Evolutionary conservation across 192 early-diverging fungal genomes (phyloP).

Genomic region (Backusella psychrophila): DNA sequence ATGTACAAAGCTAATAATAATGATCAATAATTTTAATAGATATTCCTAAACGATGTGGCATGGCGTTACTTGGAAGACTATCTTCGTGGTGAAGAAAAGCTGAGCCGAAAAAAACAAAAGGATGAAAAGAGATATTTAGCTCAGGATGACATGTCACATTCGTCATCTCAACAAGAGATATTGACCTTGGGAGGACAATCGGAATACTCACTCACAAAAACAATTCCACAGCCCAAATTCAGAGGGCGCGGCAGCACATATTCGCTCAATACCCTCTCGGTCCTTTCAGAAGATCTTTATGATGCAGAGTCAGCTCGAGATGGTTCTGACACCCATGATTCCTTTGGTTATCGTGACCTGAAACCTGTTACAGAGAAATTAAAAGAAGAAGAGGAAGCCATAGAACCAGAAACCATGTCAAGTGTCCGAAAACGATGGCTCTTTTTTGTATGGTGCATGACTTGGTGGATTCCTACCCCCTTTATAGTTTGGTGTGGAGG

Average conservation of each 20-base stretch:
- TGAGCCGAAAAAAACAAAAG: slow-evolving; percentile 40
- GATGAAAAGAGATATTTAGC: slow-evolving; percentile 28
- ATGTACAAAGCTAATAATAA: neutral
- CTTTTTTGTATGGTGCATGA: slow-evolving; percentile 71
- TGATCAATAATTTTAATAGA: slow-evolving; percentile 25
- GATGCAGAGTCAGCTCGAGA: slow-evolving; percentile 12
- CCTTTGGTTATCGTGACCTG: slow-evolving; percentile 4
- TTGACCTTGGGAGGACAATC: neutral
- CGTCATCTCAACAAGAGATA: neutral
- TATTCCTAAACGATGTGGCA: slow-evolving; percentile 69
- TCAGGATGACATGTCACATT: slow-evolving; percentile 20
- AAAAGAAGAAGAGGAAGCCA: slow-evolving; percentile 24
- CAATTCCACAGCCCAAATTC: neutral
- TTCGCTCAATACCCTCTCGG: slow-evolving; percentile 10
- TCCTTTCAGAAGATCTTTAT: slow-evolving; percentile 22
- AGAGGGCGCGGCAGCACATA: neutral
- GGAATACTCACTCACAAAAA: neutral
- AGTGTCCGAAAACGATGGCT: slow-evolving; percentile 79
- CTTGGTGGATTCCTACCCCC: slow-evolving; percentile 78
- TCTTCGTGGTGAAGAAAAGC: slow-evolving; percentile 66
- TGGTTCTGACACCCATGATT: slow-evolving; percentile 18
- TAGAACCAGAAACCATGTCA: slow-evolving; percentile 45
- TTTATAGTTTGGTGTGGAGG: slow-evolving; percentile 69
- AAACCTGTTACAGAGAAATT: slow-evolving; percentile 2
- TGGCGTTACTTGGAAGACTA: slow-evolving; percentile 86